phyloP scores from a whole-genome alignment of 768 basidiomycete genomes.

The Candolleomyces eurysporus region DNA sequence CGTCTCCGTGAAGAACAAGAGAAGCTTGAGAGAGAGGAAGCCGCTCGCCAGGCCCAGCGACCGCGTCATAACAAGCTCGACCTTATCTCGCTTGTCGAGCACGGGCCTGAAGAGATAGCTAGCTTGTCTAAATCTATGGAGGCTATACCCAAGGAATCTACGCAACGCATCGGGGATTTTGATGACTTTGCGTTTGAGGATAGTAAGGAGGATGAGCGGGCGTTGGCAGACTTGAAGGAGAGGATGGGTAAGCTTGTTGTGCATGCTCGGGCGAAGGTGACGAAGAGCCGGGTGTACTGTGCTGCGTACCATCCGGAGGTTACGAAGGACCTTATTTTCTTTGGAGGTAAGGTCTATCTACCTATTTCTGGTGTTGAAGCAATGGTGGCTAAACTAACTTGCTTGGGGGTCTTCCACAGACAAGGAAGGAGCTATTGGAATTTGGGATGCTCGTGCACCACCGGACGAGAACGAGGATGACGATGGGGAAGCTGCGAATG shows the following conservation, averaged over 20 bases:
- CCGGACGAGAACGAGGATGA: conserved; percentile 65
- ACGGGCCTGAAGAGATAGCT: conserved; percentile 44
- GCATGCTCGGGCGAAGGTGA: conserved; percentile 80
- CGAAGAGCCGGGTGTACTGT: conserved; percentile 70
- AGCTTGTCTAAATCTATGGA: conserved; percentile 47
- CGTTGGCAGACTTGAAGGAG: conserved; percentile 52
- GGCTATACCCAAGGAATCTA: conserved; percentile 34
- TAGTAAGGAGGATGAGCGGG: conserved; percentile 46
- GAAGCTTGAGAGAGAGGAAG: conserved; percentile 59
- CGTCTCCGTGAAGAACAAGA: conserved; percentile 60
- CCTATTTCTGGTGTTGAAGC: not conserved
- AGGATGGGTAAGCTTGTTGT: conserved; percentile 57
- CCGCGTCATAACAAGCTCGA: conserved; percentile 70
- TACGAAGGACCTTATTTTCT: conserved; percentile 81
- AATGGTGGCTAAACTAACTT: no score
- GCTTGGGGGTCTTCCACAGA: no score
- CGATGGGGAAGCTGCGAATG: conserved; percentile 46
- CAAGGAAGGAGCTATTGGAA: conserved; percentile 79
- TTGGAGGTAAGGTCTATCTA: conserved; percentile 57
- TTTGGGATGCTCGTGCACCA: conserved; percentile 82
- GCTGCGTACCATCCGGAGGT: conserved; percentile 80
- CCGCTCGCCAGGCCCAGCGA: conserved; percentile 56
- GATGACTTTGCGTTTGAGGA: conserved; percentile 53
- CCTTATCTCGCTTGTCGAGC: conserved; percentile 50
- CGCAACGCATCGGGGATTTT: conserved; percentile 37